Evolutionary conservation across 768 basidiomycete species (phyloP).

Genomic region (Sarcodon sp.): DNA sequence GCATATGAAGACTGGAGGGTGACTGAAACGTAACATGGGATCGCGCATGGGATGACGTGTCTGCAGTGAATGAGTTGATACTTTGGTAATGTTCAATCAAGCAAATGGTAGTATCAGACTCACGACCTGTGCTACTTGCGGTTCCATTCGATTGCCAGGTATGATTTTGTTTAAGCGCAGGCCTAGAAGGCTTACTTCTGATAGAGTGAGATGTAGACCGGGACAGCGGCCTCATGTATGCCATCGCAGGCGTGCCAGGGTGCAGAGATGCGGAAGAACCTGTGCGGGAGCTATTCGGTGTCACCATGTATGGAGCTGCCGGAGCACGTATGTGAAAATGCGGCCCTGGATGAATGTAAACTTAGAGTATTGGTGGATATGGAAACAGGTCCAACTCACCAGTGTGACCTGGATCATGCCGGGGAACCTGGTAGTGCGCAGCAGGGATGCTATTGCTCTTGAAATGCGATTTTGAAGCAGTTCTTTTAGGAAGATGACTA

Average conservation of each 20-base stretch:
- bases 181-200: slow-evolving; percentile 13
- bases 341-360: neutral
- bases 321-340: neutral
- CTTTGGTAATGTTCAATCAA: neutral
- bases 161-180: slow-evolving; percentile 32
- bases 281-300: slow-evolving; percentile 34
- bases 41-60: slow-evolving; percentile 17
- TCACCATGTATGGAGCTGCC: slow-evolving; percentile 1
- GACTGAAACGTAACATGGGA: slow-evolving; percentile 8
- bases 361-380: neutral
- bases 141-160: slow-evolving; percentile 30
- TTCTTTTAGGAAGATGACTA: slow-evolving; percentile 21
- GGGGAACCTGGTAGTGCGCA: neutral
- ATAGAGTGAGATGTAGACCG: neutral
- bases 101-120: neutral
- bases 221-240: slow-evolving; percentile 16
- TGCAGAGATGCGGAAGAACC: slow-evolving; percentile 36
- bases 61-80: slow-evolving; percentile 8
- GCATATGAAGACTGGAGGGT: slow-evolving; percentile 31
- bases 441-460: slow-evolving; percentile 6
- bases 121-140: slow-evolving; percentile 10
- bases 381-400: neutral
- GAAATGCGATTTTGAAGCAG: slow-evolving; percentile 23
- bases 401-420: neutral
- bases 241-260: slow-evolving; percentile 20